Evolutionary conservation across 768 basidiomycete genomes (phyloP), one percentile per base, ranked within the genome.

Genomic region (Leccinum pellstonianum): DNA sequence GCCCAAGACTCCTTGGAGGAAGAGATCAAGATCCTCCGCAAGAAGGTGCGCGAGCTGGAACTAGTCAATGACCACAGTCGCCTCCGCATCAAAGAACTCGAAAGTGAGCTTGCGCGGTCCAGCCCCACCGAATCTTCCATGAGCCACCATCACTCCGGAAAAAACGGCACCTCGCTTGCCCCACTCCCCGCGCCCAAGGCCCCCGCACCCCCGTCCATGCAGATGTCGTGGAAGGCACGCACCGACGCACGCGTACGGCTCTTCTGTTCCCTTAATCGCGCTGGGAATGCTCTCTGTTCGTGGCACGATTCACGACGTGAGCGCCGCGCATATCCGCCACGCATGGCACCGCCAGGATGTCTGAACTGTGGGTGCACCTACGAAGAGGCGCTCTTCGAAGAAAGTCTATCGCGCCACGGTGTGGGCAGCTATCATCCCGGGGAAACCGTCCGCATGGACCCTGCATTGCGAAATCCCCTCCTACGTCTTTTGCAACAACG

Each of bases 281-380:
- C 91, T 0, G 92, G 92, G 33, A 94, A 94, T 65, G 91, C 91
- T 1, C 82, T 93, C 37, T 93, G 91, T 70, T 87, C 92, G 4
- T 94, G 91, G 91, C 91, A 94, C 67, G 92, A 94, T 72, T 91
- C 91, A 2, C 81, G 91, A 50, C 85, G 91, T 29, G 91, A 94
- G 74, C 86, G 92, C 31, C 83, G 92, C 9, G 80, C 80, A 0
- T 85, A 82, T 66, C 89, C 91, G 4, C 90, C 92, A 10, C 85
- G 91, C 50, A 87, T 87, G 78, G 92, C 91, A 5, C 91, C 91
- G 10, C 76, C 80, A 0, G 88, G 90, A 10, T 81, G 81, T 64
- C 84, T 94, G 58, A 94, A 94, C 77, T 94, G 91, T 66, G 91
- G 92, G 7, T 94, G 91, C 77, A 87, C 89, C 5, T 84, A 81